Conservation (phyloP, 1,139 yeast species). For the Taphrina pruni region DNA sequence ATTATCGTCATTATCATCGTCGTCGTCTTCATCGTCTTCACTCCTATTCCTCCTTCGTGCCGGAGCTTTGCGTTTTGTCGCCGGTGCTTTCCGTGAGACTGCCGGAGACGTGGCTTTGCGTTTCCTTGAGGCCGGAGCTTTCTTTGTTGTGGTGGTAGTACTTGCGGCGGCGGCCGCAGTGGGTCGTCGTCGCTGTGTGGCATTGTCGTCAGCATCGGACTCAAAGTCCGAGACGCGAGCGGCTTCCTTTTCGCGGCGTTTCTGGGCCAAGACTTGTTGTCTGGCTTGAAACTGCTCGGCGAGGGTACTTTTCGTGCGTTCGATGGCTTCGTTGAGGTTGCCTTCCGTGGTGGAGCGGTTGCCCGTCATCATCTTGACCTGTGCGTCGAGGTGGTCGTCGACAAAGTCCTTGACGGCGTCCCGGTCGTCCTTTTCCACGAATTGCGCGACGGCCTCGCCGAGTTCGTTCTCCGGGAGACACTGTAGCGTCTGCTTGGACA, state of each 20-base stretch:
- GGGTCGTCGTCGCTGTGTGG: no score
- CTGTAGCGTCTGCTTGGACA: constrained; percentile 67
- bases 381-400: constrained; percentile 67
- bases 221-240: constrained; percentile 31
- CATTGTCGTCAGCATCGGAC: constrained; percentile 18
- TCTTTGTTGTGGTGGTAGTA: constrained; percentile 2
- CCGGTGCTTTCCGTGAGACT: not conserved
- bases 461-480: constrained; percentile 79
- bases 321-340: constrained; percentile 51
- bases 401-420: constrained; percentile 68
- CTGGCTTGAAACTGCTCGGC: constrained; percentile 20
- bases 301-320: constrained; percentile 44
- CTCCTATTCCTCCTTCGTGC: not conserved
- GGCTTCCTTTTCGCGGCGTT: constrained; percentile 1
- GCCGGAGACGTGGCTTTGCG: constrained; percentile 9
- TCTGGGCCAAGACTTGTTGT: constrained; percentile 10
- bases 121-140: not conserved
- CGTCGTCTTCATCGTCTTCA: constrained; percentile 15
- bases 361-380: constrained; percentile 61
- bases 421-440: constrained; percentile 83
- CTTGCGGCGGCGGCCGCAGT: not conserved
- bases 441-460: constrained; percentile 71
- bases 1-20: constrained; percentile 5
- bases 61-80: constrained; percentile 6
- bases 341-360: constrained; percentile 53